phyloP scores from a whole-genome alignment of 257 asterid genomes.

The Leptodermis oblonga region DNA sequence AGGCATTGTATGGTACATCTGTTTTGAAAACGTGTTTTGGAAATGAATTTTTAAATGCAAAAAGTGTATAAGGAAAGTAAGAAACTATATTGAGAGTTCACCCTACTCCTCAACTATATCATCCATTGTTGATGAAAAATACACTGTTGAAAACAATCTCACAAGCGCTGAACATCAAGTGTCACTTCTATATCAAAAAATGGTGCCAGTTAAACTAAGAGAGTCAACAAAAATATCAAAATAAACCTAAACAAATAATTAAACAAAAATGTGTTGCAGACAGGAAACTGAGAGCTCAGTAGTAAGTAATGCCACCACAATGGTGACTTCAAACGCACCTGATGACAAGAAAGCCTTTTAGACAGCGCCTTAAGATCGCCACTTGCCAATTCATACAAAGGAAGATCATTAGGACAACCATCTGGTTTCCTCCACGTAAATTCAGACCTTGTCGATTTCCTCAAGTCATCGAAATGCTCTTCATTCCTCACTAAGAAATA shows the following conservation, averaged over 20 bases:
- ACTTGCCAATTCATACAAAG: constrained; percentile 60
- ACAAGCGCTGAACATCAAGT: not conserved
- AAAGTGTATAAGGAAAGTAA: too few relatives aligned
- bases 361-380: constrained; percentile 62
- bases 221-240: not conserved
- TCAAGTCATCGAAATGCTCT: constrained; percentile 57
- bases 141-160: too few relatives aligned
- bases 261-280: not conserved
- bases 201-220: not conserved
- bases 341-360: constrained; percentile 76
- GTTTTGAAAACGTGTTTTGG: too few relatives aligned
- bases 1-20: too few relatives aligned
- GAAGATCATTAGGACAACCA: constrained; percentile 81
- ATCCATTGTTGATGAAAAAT: too few relatives aligned
- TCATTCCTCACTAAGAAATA: constrained; percentile 83
- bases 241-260: not conserved
- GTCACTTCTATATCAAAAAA: not conserved
- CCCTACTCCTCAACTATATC: too few relatives aligned
- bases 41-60: too few relatives aligned
- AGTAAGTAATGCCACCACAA: not conserved
- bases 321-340: constrained; percentile 33
- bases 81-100: too few relatives aligned
- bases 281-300: not conserved
- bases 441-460: constrained; percentile 50
- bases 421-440: constrained; percentile 80